Evolutionary conservation across 352 stramenopile genomes (phyloP).

Genomic region (Bremia lactucae): DNA sequence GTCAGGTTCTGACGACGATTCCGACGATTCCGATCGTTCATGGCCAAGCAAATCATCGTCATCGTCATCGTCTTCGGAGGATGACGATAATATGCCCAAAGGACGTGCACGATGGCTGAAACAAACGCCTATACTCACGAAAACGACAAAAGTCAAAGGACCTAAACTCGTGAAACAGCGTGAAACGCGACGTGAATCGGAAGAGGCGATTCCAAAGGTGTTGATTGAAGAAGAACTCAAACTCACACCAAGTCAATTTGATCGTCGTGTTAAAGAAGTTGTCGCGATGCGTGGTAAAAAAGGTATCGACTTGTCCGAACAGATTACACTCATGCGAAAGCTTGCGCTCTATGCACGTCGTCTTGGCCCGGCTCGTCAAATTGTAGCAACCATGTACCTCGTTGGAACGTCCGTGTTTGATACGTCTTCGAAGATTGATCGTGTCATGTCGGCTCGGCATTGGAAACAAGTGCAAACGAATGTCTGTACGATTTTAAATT

Average conservation of each 20-base stretch:
- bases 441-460: conserved; percentile 65
- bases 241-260: conserved; percentile 66
- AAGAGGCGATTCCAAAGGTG: conserved; percentile 35
- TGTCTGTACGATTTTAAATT: conserved; percentile 49
- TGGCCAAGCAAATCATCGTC: conserved; percentile 53
- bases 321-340: conserved; percentile 62
- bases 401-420: conserved; percentile 77
- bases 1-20: conserved; percentile 29
- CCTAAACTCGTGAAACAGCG: conserved; percentile 29
- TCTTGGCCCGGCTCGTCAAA: conserved; percentile 60
- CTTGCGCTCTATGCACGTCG: conserved; percentile 70
- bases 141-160: conserved; percentile 35
- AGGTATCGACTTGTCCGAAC: conserved; percentile 60
- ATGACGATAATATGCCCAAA: conserved; percentile 87
- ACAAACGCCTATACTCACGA: conserved; percentile 65
- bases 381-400: conserved; percentile 76
- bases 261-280: conserved; percentile 78
- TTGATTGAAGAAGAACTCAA: conserved; percentile 75
- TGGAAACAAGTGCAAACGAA: conserved; percentile 69
- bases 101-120: conserved; percentile 94
- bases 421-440: conserved; percentile 76
- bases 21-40: conserved; percentile 39
- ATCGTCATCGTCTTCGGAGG: conserved; percentile 50
- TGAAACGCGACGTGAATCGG: conserved; percentile 47
- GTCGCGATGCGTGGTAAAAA: conserved; percentile 79